phyloP scores from a whole-genome alignment of 257 asterid species.

The Petrea volubilis region DNA sequence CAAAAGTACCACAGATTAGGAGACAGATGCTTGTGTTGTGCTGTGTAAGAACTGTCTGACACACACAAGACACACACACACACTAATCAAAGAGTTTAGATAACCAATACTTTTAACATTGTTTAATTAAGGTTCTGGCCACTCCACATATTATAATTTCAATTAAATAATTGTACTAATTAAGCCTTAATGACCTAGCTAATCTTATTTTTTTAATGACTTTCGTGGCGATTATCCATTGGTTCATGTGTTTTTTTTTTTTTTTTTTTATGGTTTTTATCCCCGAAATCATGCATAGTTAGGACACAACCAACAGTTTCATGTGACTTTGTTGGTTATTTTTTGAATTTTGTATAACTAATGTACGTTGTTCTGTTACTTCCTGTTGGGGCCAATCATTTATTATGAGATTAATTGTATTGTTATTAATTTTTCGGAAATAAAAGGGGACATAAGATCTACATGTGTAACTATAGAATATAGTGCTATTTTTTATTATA shows the following conservation, averaged over 20 bases:
- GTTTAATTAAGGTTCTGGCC: not conserved
- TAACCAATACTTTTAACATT: not conserved
- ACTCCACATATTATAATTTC: not conserved
- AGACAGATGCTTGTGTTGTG: slow-evolving; percentile 37
- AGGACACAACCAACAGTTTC: slow-evolving; percentile 23
- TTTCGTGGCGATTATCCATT: slow-evolving; percentile 27
- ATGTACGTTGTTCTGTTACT: slow-evolving; percentile 27
- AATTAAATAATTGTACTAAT: not conserved
- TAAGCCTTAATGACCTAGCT: slow-evolving; percentile 19
- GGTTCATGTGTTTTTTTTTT: no score
- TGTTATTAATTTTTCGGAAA: slow-evolving; percentile 11
- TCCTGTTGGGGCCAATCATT: slow-evolving; percentile 26
- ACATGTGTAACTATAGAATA: slow-evolving; percentile 2
- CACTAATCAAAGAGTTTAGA: slow-evolving; percentile 4
- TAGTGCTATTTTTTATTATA: not conserved
- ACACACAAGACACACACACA: slow-evolving; percentile 17
- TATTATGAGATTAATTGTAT: slow-evolving; percentile 9
- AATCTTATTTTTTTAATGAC: slow-evolving; percentile 16
- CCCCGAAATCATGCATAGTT: slow-evolving; percentile 17
- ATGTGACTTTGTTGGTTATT: slow-evolving; percentile 29
- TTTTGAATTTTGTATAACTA: not conserved
- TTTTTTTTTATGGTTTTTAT: not conserved
- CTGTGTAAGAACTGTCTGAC: slow-evolving; percentile 27
- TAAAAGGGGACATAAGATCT: slow-evolving; percentile 25
- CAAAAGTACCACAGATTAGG: slow-evolving; percentile 17